These are phyloP conservation scores for Pleurotus pulmonarius DNA, from an alignment of 768 basidiomycete species.

Conservation along the genomic window DNA sequence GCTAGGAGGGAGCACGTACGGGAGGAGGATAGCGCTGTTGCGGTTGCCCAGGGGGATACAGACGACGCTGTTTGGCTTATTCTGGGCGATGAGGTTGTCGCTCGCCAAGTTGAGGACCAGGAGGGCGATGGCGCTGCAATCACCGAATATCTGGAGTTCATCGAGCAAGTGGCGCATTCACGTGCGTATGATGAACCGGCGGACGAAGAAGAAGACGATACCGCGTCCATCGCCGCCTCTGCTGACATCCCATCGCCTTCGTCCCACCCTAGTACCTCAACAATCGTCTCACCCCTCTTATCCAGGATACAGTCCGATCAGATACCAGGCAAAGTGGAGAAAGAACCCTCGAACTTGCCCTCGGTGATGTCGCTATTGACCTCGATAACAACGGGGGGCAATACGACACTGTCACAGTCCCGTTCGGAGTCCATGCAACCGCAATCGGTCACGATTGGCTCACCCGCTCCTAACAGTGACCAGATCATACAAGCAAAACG, in stretches of 20 bases:
- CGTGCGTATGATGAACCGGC: slow-evolving; percentile 26
- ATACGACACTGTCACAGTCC: slow-evolving; percentile 25
- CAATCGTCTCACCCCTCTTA: slow-evolving; percentile 45
- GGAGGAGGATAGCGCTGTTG: slow-evolving; percentile 19
- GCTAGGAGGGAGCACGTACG: slow-evolving; percentile 31
- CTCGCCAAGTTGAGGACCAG: slow-evolving; percentile 34
- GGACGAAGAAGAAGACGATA: slow-evolving; percentile 42
- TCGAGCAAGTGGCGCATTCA: slow-evolving; percentile 32
- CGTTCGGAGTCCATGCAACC: slow-evolving; percentile 56
- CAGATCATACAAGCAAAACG: slow-evolving; percentile 14
- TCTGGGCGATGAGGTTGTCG: slow-evolving; percentile 65
- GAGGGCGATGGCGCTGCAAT: slow-evolving; percentile 14
- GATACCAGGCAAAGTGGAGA: slow-evolving; percentile 34
- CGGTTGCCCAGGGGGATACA: slow-evolving; percentile 19
- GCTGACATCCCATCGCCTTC: slow-evolving; percentile 35
- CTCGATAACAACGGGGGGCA: slow-evolving; percentile 47
- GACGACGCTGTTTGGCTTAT: slow-evolving; percentile 52
- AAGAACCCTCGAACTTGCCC: slow-evolving; percentile 34
- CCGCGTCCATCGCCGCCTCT: slow-evolving; percentile 31
- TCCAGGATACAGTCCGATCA: slow-evolving; percentile 60
- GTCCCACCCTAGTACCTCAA: slow-evolving; percentile 25
- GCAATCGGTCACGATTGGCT: slow-evolving; percentile 16
- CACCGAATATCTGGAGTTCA: slow-evolving; percentile 31
- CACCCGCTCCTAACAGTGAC: not conserved
- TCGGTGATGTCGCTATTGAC: slow-evolving; percentile 64